These are phyloP conservation scores for Adansonia madagascariensis DNA, from an alignment of 441 rosid species.

Conservation along the genomic window DNA sequence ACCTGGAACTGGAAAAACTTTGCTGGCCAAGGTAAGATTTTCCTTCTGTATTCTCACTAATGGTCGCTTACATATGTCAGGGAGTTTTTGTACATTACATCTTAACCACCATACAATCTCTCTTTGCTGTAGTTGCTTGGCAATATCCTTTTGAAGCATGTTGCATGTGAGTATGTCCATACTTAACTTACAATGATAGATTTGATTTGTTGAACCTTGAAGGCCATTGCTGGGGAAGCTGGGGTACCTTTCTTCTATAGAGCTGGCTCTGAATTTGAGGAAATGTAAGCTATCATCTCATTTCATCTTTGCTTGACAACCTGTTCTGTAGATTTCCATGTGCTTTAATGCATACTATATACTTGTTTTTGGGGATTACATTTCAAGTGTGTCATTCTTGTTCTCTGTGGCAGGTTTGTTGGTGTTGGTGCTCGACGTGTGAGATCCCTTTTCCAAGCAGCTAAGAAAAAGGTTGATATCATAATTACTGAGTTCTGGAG, in stretches of 20 bases:
- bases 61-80: not conserved
- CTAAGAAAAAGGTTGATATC: constrained; percentile 80
- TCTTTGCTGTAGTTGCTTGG: not conserved
- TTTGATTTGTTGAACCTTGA: constrained; percentile 38
- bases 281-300: constrained; percentile 66
- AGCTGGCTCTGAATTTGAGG: constrained; percentile 99
- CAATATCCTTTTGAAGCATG: constrained; percentile 2
- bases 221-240: constrained; percentile 99
- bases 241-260: constrained; percentile 98
- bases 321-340: constrained; percentile 12
- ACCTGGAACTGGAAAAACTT: constrained; percentile 98
- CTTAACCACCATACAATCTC: not conserved
- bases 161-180: not conserved
- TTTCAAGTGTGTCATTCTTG: constrained; percentile 19
- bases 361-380: constrained; percentile 11
- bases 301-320: constrained; percentile 8
- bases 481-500: not conserved
- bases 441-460: constrained; percentile 94
- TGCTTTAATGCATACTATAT: constrained; percentile 17
- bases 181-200: not conserved
- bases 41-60: constrained; percentile 15
- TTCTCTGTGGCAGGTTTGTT: constrained; percentile 72
- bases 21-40: constrained; percentile 81
- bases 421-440: constrained; percentile 99
- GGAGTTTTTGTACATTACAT: not conserved